Percentiles rank a stretch among this genome's conserved stretches.
Conservation (phyloP, 139 green algal genomes). For the Coccomyxa sp. region DNA sequence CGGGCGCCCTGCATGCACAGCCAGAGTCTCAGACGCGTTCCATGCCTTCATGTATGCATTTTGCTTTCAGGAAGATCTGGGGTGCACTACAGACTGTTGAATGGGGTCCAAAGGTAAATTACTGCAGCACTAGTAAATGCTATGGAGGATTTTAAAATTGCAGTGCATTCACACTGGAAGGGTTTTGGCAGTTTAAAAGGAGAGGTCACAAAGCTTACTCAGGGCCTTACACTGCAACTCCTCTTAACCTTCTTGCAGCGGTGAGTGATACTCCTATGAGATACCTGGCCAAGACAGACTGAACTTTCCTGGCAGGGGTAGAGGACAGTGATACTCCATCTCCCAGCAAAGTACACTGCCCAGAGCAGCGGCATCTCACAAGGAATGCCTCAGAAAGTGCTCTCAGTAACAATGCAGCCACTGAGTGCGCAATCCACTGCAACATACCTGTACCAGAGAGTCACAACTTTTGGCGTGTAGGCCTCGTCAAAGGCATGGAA, state of each 20-base stretch:
- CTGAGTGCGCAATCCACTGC: neutral
- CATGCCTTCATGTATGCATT: constrained; percentile 38
- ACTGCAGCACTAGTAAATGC: neutral
- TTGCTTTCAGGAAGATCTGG: constrained; percentile 41
- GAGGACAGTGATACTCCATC: too few species aligned
- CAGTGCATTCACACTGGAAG: neutral
- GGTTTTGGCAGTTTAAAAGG: neutral
- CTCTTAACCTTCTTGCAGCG: too few species aligned
- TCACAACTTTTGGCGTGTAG: constrained; percentile 42
- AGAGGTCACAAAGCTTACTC: too few species aligned
- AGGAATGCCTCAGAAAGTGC: too few species aligned
- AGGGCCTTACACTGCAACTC: too few species aligned
- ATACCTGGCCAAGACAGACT: too few species aligned
- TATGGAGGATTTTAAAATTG: neutral
- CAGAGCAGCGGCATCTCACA: too few species aligned
- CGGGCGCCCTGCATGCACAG: constrained; percentile 36
- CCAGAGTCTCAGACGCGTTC: too few species aligned
- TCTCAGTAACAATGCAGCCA: neutral
- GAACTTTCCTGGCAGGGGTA: too few species aligned
- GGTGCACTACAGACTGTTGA: constrained; percentile 23
- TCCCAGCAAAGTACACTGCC: too few species aligned
- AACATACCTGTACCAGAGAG: constrained; percentile 42
- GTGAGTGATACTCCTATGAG: too few species aligned
- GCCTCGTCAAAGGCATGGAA: constrained; percentile 33
- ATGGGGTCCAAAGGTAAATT: neutral